Evolutionary conservation across 768 basidiomycete species (phyloP).

Genomic region (Clathrus columnatus): DNA sequence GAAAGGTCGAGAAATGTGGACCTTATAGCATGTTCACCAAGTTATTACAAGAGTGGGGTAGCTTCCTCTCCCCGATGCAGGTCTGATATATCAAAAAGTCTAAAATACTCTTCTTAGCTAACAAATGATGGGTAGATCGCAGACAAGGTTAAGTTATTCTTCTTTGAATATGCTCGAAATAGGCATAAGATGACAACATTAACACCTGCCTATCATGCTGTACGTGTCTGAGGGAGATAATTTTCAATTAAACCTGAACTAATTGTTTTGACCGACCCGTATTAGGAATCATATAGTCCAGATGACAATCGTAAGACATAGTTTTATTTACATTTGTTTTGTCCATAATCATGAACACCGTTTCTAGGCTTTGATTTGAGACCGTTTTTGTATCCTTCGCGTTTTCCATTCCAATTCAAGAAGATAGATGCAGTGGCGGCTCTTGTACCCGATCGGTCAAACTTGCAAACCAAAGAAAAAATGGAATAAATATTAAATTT

Average conservation of each 20-base stretch:
- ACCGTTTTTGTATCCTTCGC: slow-evolving; percentile 91
- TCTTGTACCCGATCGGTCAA: slow-evolving; percentile 62
- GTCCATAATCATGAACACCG: slow-evolving; percentile 10
- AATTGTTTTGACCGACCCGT: neutral
- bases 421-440: slow-evolving; percentile 88
- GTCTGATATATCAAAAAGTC: slow-evolving; percentile 29
- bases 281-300: slow-evolving; percentile 91
- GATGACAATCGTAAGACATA: slow-evolving; percentile 79
- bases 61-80: slow-evolving; percentile 71
- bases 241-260: neutral
- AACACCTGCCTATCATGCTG: slow-evolving; percentile 91
- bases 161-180: slow-evolving; percentile 93
- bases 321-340: slow-evolving; percentile 1
- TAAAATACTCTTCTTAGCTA: slow-evolving; percentile 1
- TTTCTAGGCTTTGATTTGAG: slow-evolving; percentile 82
- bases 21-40: slow-evolving; percentile 98
- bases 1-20: slow-evolving; percentile 96
- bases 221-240: slow-evolving; percentile 30
- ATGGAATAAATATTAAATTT: slow-evolving; percentile 26
- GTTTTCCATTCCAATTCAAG: slow-evolving; percentile 94
- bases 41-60: slow-evolving; percentile 89
- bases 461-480: slow-evolving; percentile 25
- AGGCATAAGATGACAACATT: slow-evolving; percentile 98
- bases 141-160: slow-evolving; percentile 95
- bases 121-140: slow-evolving; percentile 57